Evolutionary conservation across 1,284 basidiomycete species (phyloP), one percentile per base, ranked within the genome.

Genomic region (Porogramme epimiltina): DNA sequence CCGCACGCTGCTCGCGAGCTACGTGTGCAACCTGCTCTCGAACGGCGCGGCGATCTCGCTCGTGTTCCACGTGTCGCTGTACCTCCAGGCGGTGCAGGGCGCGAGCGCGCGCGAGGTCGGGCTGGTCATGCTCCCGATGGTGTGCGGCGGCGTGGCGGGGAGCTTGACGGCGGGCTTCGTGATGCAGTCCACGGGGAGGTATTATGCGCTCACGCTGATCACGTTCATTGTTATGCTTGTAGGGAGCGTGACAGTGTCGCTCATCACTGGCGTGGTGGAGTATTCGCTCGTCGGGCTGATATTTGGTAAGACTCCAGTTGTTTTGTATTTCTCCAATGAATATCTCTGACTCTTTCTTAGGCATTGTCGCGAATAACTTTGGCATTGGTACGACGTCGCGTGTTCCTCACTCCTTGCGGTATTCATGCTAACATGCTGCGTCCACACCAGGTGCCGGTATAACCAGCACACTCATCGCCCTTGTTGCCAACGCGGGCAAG

Each of bases 401-500:
- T 31, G 28, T 15, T 16, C 22, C 23, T 16, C 10, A 22, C 23
- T 3, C 9, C 6, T 22, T 10, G 15, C 22, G 11, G 3, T n/a
- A n/a, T 15, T 8, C 8, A n/a, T 18, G 36, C 13, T 31, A 23
- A 18, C 9, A 15, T 18, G 9, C 13, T 31, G 28, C 13, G 13
- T 31, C 8, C 28, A 9, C 16, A 4, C 25, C 22, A 81, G 80
- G 79, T 16, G 65, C 70, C 33, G 79, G 78, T 1, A 68, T 83
- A 9, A 85, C 82, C 0, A 83, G 79, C 0, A 80, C 77, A 33
- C 69, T 86, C 23, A 75, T 85, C 34, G 76, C 82, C 0, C 68
- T 85, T 36, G 83, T 85, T 39, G 80, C 82, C 1, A 84, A 85
- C 63, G 82, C 82, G 1, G 80, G 82, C 0, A 72, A 75, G 23